Percentiles rank a stretch among this genome's conserved stretches.
phyloP scores from a whole-genome alignment of 192 early-diverging fungal species.

The Backusella sp. region DNA sequence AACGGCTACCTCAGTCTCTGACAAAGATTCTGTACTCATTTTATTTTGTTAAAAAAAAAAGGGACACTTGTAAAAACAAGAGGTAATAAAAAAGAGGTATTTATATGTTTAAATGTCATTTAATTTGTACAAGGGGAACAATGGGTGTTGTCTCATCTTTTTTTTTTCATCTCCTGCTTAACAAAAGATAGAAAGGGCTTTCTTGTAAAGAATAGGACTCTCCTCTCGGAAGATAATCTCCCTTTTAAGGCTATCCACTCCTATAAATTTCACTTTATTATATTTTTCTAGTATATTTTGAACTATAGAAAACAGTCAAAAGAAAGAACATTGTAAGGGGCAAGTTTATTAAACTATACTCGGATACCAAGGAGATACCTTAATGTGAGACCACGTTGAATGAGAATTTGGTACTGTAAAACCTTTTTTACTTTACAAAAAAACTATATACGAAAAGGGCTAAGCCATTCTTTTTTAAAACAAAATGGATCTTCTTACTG shows the following conservation, averaged over 20 bases:
- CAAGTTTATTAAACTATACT: neutral
- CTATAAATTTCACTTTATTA: neutral
- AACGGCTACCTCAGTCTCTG: neutral
- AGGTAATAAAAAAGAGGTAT: neutral
- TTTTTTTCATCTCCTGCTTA: neutral
- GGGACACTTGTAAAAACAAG: neutral
- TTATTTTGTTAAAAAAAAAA: neutral
- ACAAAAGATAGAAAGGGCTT: neutral
- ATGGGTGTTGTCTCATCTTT: neutral
- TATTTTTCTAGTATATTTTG: neutral
- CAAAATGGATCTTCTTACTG: too few relatives aligned
- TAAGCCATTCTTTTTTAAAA: too few relatives aligned
- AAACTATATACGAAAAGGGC: too few relatives aligned
- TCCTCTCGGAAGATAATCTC: neutral
- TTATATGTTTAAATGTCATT: slow-evolving; percentile 5
- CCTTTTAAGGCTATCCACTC: neutral
- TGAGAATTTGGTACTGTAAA: too few relatives aligned
- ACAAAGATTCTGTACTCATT: neutral
- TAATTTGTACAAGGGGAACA: neutral
- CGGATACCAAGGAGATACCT: neutral
- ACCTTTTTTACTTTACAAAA: too few relatives aligned
- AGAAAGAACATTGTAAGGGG: neutral
- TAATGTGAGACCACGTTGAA: neutral
- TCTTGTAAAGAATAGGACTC: neutral
- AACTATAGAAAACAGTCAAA: too few relatives aligned